Conservation (phyloP, 2,329 filamentous ascomycete genomes). For the Colletotrichum abscissum region DNA sequence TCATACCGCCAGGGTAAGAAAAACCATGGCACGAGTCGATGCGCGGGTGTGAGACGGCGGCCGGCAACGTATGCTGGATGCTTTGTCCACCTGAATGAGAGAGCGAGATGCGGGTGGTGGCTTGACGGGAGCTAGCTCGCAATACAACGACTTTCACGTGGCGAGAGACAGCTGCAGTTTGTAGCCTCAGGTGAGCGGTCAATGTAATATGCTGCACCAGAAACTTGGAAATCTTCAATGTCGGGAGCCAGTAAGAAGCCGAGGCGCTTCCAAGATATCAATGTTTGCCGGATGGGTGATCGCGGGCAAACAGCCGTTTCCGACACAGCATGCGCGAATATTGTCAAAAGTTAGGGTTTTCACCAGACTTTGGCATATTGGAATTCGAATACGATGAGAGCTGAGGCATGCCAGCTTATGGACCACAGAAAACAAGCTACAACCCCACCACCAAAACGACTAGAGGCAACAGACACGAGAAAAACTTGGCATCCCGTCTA, state of each 20-base stretch:
- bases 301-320: neutral
- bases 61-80: conserved; percentile 17
- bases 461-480: neutral
- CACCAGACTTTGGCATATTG: too few species aligned
- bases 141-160: neutral
- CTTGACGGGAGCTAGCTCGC: conserved; percentile 4
- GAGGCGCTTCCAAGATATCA: neutral
- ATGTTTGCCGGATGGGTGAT: neutral
- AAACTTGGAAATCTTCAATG: neutral
- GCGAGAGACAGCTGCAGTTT: neutral
- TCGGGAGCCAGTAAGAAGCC: neutral
- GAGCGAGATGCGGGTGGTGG: neutral
- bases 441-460: neutral
- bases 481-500: neutral
- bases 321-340: too few species aligned
- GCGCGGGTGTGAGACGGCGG: conserved; percentile 13
- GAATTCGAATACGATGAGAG: too few species aligned
- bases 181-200: neutral
- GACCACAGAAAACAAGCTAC: neutral
- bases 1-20: neutral
- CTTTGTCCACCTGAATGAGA: conserved; percentile 24
- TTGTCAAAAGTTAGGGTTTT: too few species aligned
- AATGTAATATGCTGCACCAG: neutral
- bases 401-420: too few species aligned
- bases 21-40: neutral